Conservation (phyloP, 495 filamentous ascomycete species). For the Penicillium maclennaniae region DNA sequence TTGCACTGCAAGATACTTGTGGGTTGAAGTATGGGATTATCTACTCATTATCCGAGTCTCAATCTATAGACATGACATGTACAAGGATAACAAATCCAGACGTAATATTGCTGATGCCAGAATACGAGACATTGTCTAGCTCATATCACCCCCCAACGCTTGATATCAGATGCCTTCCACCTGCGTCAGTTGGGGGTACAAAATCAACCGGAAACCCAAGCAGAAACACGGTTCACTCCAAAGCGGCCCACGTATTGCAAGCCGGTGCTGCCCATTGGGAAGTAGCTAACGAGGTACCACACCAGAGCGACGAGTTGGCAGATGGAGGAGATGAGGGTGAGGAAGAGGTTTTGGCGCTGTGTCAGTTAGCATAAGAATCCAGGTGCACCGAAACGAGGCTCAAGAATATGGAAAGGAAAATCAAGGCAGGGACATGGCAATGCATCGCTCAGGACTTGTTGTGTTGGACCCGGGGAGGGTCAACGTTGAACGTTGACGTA, state of each 20-base stretch:
- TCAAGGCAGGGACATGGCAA: background rate
- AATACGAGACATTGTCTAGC: background rate
- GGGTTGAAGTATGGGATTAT: background rate
- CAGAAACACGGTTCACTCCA: conserved; percentile 74
- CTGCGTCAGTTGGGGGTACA: background rate
- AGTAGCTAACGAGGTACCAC: conserved; percentile 98
- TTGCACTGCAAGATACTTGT: too few species aligned
- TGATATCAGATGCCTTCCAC: background rate
- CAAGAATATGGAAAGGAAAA: conserved; percentile 4
- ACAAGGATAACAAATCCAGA: background rate
- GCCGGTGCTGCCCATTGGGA: conserved; percentile 91
- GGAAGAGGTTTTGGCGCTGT: conserved; percentile 73
- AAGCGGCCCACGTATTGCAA: conserved; percentile 82
- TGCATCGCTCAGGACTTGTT: background rate
- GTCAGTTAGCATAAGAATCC: conserved; percentile 10
- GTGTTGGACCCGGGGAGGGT: background rate
- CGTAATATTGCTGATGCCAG: background rate
- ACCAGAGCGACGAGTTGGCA: conserved; percentile 76
- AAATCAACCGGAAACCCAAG: conserved; percentile 80
- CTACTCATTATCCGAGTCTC: background rate
- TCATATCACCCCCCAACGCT: background rate
- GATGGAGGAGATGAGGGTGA: conserved; percentile 80
- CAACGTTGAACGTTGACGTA: too few species aligned
- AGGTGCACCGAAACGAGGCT: background rate
- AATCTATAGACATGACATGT: background rate